These are phyloP conservation scores for Fusarium caatingaense DNA, from an alignment of 2,329 filamentous ascomycete genomes.

Conservation along the genomic window DNA sequence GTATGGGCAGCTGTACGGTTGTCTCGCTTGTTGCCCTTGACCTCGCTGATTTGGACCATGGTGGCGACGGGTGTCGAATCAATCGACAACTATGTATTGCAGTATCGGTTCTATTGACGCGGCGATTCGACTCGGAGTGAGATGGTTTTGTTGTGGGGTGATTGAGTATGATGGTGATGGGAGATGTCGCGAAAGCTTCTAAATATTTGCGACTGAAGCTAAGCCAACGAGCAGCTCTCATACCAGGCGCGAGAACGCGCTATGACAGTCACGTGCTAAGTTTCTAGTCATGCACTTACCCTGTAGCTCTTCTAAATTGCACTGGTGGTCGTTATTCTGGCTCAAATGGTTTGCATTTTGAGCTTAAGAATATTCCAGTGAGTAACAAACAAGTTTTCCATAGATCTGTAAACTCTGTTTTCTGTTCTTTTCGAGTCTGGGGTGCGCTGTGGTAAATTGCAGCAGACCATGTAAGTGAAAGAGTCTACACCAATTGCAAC, in stretches of 20 bases:
- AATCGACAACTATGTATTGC: slow-evolving; percentile 18
- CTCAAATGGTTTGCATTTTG: not conserved
- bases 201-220: slow-evolving; percentile 53
- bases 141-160: slow-evolving; percentile 22
- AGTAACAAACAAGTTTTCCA: not conserved
- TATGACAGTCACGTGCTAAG: slow-evolving; percentile 46
- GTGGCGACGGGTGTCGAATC: slow-evolving; percentile 51
- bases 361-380: not conserved
- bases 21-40: slow-evolving; percentile 93
- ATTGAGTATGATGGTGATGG: slow-evolving; percentile 20
- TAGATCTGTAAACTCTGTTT: not conserved
- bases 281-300: not conserved
- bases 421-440: not conserved
- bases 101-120: not conserved
- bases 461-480: not conserved
- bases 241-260: slow-evolving; percentile 45
- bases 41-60: slow-evolving; percentile 93
- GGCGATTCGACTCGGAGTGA: slow-evolving; percentile 13
- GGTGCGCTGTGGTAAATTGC: not conserved
- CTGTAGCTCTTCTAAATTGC: slow-evolving; percentile 10
- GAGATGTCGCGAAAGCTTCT: slow-evolving; percentile 42
- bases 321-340: not conserved
- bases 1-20: slow-evolving; percentile 97
- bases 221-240: slow-evolving; percentile 42
- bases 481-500: not conserved